Evolutionary conservation across 1,284 basidiomycete species (phyloP), one percentile per base, ranked within the genome.

Genomic region (Meripilus lineatus): DNA sequence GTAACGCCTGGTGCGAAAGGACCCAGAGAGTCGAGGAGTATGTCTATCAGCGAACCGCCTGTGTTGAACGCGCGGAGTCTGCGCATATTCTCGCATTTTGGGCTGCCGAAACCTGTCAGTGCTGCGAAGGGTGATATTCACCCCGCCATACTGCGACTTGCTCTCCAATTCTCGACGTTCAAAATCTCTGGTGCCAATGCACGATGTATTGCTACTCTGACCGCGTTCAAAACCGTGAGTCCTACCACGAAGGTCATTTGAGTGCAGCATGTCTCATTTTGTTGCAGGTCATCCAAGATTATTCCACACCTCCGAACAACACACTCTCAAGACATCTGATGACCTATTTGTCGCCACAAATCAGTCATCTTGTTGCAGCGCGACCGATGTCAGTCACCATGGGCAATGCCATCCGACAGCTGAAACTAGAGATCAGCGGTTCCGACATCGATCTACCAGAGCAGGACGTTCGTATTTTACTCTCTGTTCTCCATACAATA

Each of bases 401-500:
- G 81, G 93, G 91, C 1, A 94, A 94, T 58, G 93, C 93, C 1
- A 92, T 93, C 53, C 79, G 94, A 46, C 91, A 95, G 65, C 74
- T 99, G 58, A 99, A 99, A 70, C 75, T 96, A 49, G 93, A 98
- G 60, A 97, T 99, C 62, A 94, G 91, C 59, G 79, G 81, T 17
- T 83, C 93, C 37, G 89, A 92, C 55, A 90, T 93, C 43, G 94
- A 98, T 65, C 73, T 92, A 58, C 84, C 91, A 4, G 93, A 97
- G 63, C 89, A 94, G 59, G 92, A 97, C 68, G 93, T 94, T 57
- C 52, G 86, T 63, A 38, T 30, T 18, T 26, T 34, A 33, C 34
- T 28, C 36, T 26, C 21, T 46, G 8, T 44, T 21, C 22, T 23
- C 25, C 38, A 28, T 32, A 34, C 24, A 26, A 48, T n/a, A n/a